Base-by-base conservation (phyloP, 345 rosid genomes). In the Limnanthes douglasii region DNA sequence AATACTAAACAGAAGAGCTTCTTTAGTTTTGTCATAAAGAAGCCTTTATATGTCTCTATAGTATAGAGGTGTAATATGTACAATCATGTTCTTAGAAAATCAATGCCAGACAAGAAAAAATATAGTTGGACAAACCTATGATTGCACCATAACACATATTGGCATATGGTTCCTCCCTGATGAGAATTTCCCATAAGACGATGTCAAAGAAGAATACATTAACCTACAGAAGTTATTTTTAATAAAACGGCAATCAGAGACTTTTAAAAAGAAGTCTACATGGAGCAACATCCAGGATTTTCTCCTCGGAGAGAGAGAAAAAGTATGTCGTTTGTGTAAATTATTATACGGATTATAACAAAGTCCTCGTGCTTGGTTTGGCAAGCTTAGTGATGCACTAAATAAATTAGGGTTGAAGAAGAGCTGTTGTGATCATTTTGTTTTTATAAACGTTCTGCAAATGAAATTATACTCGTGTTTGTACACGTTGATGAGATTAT, bases 101-200 rank as follows among this genome's bases (percentile, higher is more conserved):
- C 5, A 35, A 28, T 15, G 13, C 5, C 6, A 34, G 8, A 50
- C 10, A 37, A 20, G 19, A 2, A 32, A 32, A 31, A 30, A 17
- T 31, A 32, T 11, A 29, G 18, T 50, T 5, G 9, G 39, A 34
- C 49, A n/a, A 34, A 76, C 93, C 93, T 73, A 81, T 81, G 39
- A 81, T 81, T 38, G 86, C 80, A 17, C 93, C 93, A 40, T 80
- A 70, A 54, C 70, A 79, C 93, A 75, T 80, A 43, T 70, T 73
- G 31, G 84, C 80, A 45, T 81, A 81, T 21, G 93, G 93, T 62
- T 81, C 93, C 48, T 76, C 93, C 14, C 86, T 78, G 4, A 86
- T 81, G 39, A 81, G 73, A 68, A 81, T 76, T 70, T 81, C 93
- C 93, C 93, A 81, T 28, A 81, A 44, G 52, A 81, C 84, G 39